Percentiles rank a stretch among this genome's conserved stretches.
These are phyloP conservation scores for Phytophthora agathidicida DNA, from an alignment of 352 stramenopile species.

Conservation along the genomic window DNA sequence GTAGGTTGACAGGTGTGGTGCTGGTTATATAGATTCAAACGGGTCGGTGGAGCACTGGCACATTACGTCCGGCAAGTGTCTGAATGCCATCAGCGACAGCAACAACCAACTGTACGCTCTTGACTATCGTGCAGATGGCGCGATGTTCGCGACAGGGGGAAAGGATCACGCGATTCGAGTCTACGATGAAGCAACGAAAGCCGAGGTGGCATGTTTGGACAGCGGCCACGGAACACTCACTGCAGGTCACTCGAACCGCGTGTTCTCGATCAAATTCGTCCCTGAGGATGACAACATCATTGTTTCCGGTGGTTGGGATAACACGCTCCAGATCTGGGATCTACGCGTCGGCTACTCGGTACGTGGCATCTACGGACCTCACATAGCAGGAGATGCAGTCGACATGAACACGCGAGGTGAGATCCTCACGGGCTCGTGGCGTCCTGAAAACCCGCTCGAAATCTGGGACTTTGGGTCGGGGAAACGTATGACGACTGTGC, in stretches of 20 bases:
- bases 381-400: slow-evolving; percentile 83
- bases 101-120: slow-evolving; percentile 91
- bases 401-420: slow-evolving; percentile 76
- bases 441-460: slow-evolving; percentile 89
- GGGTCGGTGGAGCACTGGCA: slow-evolving; percentile 93
- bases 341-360: slow-evolving; percentile 85
- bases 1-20: background rate
- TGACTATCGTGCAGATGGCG: slow-evolving; percentile 87
- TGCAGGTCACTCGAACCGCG: slow-evolving; percentile 90
- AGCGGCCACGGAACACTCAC: slow-evolving; percentile 66
- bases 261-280: slow-evolving; percentile 92
- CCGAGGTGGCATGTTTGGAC: slow-evolving; percentile 72
- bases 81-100: slow-evolving; percentile 90
- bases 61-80: slow-evolving; percentile 92
- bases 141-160: slow-evolving; percentile 87
- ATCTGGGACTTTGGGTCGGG: slow-evolving; percentile 91
- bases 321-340: slow-evolving; percentile 95
- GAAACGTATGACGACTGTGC: slow-evolving; percentile 74
- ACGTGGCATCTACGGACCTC: slow-evolving; percentile 90
- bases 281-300: slow-evolving; percentile 83
- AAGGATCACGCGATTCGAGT: slow-evolving; percentile 88
- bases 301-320: slow-evolving; percentile 92
- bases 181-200: slow-evolving; percentile 91
- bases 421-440: slow-evolving; percentile 92
- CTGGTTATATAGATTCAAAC: slow-evolving; percentile 71